phyloP scores from a whole-genome alignment of 202 grass and related monocot species.

The Zizania palustris region DNA sequence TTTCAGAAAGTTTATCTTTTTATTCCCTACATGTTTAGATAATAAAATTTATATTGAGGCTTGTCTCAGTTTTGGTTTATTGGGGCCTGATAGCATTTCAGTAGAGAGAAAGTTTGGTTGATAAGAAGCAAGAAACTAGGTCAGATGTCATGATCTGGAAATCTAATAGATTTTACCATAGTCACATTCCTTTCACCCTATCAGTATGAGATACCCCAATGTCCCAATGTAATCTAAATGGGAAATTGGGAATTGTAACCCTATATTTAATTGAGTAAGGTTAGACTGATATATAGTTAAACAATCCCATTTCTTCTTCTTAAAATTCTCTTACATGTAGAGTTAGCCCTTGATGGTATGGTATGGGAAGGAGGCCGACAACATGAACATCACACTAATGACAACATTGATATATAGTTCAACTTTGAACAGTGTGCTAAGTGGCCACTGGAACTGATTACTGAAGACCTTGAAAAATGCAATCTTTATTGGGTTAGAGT shows the following conservation, averaged over 20 bases:
- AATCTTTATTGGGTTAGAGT: not conserved
- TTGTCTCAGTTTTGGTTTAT: constrained; percentile 29
- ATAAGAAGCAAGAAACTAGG: constrained; percentile 34
- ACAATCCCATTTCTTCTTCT: too few species aligned
- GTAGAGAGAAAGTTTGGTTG: constrained; percentile 33
- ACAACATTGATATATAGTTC: not conserved
- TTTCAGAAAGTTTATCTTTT: too few species aligned
- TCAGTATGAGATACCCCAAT: constrained; percentile 8
- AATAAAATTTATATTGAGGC: too few species aligned
- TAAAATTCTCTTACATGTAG: not conserved
- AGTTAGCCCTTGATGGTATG: constrained; percentile 8
- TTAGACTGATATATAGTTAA: constrained; percentile 2
- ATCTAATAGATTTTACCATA: constrained; percentile 49
- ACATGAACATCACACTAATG: constrained; percentile 75
- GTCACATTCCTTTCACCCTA: not conserved
- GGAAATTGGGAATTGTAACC: not conserved
- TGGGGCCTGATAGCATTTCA: constrained; percentile 3
- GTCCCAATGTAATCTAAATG: not conserved
- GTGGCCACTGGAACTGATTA: not conserved
- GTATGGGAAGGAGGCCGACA: constrained; percentile 73
- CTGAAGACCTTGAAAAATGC: not conserved
- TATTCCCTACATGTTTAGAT: too few species aligned
- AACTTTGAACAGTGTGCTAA: not conserved
- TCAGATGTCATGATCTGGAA: constrained; percentile 50
- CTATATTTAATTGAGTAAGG: not conserved